Base-by-base conservation (phyloP, 1,284 basidiomycete genomes). In the Sporisorium reilianum region DNA sequence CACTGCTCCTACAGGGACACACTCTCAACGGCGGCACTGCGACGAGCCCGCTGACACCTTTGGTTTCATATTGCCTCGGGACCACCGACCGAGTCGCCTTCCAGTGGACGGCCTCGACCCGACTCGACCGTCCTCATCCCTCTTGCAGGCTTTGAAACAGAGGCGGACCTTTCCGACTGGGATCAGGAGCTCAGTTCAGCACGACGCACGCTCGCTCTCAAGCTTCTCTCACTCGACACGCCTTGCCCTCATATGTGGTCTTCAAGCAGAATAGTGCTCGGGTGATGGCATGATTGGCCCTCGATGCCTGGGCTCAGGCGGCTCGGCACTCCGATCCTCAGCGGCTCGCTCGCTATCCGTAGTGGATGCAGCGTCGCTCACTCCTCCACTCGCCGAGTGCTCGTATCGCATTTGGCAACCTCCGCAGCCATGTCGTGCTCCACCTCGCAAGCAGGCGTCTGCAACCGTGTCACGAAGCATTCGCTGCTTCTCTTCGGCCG, bases 261-360 rank as follows among this genome's bases (percentile, higher is more conserved):
- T 45, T 6, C 20, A 36, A 55, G 40, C 55, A 44, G 40, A 14
- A 6, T 23, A 34, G 28, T 30, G 23, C 54, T 46, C 54, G 46
- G 55, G 68, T 65, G 62, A 59, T 73, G 70, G 64, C 52, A 73
- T 73, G 70, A 73, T 64, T 48, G 70, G 63, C 48, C 44, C 61
- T 58, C 56, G 64, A 48, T 64, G 70, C 64, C 70, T 64, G 54
- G 61, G 56, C 49, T 44, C 46, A 45, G 58, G 64, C 34, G 55
- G 64, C 50, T 45, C 64, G 56, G 64, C 60, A 46, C 26, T 50
- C 50, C 42, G 42, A 60, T 60, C 60, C 1, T 44, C 44, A 38
- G 54, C 64, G 42, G 51, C 61, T 63, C 63, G 53, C 23, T 30
- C 56, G 11, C 55, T 45, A 5, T 25, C 45, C 6, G 23, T 41